Percentiles rank a stretch among this genome's conserved stretches.
Conservation (phyloP, 2,329 filamentous ascomycete genomes). For the Alternaria postmessia region DNA sequence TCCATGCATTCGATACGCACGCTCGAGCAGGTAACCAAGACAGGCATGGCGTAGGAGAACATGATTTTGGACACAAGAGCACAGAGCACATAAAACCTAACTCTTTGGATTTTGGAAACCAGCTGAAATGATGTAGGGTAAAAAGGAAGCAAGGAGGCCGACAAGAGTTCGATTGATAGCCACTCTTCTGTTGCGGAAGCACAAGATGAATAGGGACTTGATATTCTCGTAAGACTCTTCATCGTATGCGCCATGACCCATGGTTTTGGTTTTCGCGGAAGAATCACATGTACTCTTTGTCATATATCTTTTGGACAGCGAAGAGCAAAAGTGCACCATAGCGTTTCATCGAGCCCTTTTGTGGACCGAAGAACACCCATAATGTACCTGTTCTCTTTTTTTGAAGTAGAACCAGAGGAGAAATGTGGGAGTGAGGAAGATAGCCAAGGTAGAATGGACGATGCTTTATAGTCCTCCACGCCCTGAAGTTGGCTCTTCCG, state of each 20-base stretch:
- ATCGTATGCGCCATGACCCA: not conserved
- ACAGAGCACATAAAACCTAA: not conserved
- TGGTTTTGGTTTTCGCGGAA: not conserved
- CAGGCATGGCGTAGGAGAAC: too few relatives aligned
- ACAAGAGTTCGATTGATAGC: not conserved
- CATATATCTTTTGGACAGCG: not conserved
- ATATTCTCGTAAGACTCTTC: not conserved
- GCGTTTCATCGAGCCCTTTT: fast-evolving
- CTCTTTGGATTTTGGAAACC: too few relatives aligned
- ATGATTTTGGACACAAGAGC: not conserved
- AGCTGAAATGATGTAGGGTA: not conserved
- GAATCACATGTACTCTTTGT: not conserved
- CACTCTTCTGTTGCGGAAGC: not conserved
- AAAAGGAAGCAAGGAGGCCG: not conserved
- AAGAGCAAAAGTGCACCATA: not conserved
- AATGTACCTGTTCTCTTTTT: too few relatives aligned
- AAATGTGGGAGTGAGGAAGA: too few relatives aligned
- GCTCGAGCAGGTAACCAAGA: too few relatives aligned
- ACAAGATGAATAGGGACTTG: not conserved
- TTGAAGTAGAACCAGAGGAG: too few relatives aligned
- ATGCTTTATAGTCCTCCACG: too few relatives aligned
- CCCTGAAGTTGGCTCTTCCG: too few relatives aligned
- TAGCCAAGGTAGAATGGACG: too few relatives aligned
- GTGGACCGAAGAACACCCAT: not conserved
- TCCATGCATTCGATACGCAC: too few relatives aligned